Evolutionary conservation across 768 basidiomycete species (phyloP), one percentile per base, ranked within the genome.

Genomic region (Collybia sp.): DNA sequence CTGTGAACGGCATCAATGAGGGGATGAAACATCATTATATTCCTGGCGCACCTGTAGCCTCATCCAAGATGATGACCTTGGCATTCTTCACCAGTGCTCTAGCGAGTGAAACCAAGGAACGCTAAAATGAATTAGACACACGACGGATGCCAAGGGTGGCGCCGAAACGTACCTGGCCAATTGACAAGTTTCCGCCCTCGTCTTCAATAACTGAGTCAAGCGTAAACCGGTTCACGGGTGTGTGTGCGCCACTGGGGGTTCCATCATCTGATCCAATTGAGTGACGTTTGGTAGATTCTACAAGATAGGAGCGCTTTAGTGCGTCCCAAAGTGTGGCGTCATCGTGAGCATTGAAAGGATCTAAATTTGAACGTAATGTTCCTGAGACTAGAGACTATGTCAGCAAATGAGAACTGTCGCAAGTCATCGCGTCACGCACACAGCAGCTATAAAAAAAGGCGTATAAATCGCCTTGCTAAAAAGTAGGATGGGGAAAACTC

Each of bases 301-400:
- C 80, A 12, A 96, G 77, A 64, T 93, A 85, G 1, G 92, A 79
- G 18, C 92, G 84, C 58, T 80, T 84, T 40, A 96, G 68, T 3
- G 94, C 91, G 55, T 95, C 92, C 85, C 89, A 93, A 15, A 96
- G 73, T 17, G 75, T 73, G 16, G 79, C 80, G 60, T 95, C 93
- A 51, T 88, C 86, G 51, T 88, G 79, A 38, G 79, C 63, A 41
- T 78, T 82, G 66, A 95, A 94, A 0, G 94, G 94, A 61, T 96
- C 94, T 3, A 96, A 79, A 59, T 97, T 96, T 37, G 80, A 79
- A 42, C 93, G 77, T 16, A 95, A 64, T 1, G 88, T 91, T 43
- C 89, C 90, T 12, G 85, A 86, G 67, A 89, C 83, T 74, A 64
- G 41, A 43, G 54, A 53, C 10, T 46, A 18, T 49, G 37, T 30